A percentile compares a stretch with the other conserved stretches of the same genome.
phyloP scores from a whole-genome alignment of 768 basidiomycete species.

The Lactarius hengduanensis region DNA sequence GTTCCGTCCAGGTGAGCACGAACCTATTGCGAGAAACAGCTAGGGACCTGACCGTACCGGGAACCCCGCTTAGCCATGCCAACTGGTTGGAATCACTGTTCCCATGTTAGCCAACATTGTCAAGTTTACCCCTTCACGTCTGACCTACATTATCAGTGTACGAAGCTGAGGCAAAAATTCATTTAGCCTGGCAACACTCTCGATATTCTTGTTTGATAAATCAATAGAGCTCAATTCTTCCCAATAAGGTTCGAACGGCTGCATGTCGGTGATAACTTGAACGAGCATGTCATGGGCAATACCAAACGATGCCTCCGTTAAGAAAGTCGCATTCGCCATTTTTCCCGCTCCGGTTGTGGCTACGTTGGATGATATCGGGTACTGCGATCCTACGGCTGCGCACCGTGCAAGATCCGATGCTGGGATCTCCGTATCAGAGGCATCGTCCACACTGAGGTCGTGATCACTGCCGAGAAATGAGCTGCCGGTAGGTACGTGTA shows the following conservation, averaged over 20 bases:
- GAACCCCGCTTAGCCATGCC: conserved; percentile 79
- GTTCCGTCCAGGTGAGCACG: conserved; percentile 31
- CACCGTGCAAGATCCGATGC: conserved; percentile 9
- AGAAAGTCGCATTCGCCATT: conserved; percentile 57
- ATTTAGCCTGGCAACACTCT: conserved; percentile 81
- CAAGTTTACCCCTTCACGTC: not conserved
- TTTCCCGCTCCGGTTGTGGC: conserved; percentile 10
- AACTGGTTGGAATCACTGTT: conserved; percentile 70
- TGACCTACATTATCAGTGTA: conserved; percentile 68
- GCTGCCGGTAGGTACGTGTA: conserved; percentile 42
- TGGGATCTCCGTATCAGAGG: conserved; percentile 31
- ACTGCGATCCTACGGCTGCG: conserved; percentile 32
- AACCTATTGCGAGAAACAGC: conserved; percentile 76
- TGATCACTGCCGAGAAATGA: conserved; percentile 42
- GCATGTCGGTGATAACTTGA: conserved; percentile 89
- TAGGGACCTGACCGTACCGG: conserved; percentile 67
- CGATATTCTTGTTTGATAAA: conserved; percentile 66
- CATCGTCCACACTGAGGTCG: conserved; percentile 24
- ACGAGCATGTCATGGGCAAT: conserved; percentile 91
- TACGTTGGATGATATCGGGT: conserved; percentile 31
- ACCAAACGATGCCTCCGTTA: conserved; percentile 96
- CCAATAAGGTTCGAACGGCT: conserved; percentile 95
- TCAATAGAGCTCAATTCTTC: conserved; percentile 75
- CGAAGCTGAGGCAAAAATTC: conserved; percentile 88
- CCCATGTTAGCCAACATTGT: conserved; percentile 3